Conservation (phyloP, 345 rosid genomes). For the Acer saccharum region DNA sequence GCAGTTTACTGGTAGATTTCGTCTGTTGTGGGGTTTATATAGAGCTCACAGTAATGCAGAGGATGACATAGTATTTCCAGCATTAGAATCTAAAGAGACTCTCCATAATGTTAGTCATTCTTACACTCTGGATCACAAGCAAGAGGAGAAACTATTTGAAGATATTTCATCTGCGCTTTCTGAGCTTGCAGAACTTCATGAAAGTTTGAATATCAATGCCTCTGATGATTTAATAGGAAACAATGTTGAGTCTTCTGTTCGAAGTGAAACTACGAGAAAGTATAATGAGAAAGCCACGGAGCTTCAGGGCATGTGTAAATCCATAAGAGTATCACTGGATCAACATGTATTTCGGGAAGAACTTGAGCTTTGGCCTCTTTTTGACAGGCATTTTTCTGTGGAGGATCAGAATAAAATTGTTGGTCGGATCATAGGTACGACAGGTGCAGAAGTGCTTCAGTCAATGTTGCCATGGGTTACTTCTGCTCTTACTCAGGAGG, state of each 20-base stretch:
- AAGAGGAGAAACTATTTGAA: too few species aligned
- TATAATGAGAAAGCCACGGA: conserved; percentile 53
- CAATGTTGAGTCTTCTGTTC: conserved; percentile 21
- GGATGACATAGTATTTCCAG: too few species aligned
- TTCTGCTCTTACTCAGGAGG: conserved; percentile 59
- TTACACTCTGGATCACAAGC: too few species aligned
- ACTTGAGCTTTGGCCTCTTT: conserved; percentile 67
- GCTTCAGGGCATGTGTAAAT: conserved; percentile 69
- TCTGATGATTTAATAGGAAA: conserved; percentile 25
- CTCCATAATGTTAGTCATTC: too few species aligned
- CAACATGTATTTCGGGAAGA: conserved; percentile 62
- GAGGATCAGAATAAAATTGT: conserved; percentile 63
- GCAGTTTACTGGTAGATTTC: too few species aligned
- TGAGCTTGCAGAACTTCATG: conserved; percentile 49
- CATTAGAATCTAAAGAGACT: too few species aligned
- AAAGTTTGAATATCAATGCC: conserved; percentile 22
- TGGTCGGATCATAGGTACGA: conserved; percentile 62
- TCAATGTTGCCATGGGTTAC: conserved; percentile 75
- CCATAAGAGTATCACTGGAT: conserved; percentile 57
- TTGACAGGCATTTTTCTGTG: conserved; percentile 60
- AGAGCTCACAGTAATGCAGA: too few species aligned
- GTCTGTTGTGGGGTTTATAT: too few species aligned
- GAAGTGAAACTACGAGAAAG: conserved; percentile 23
- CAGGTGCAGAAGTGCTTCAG: conserved; percentile 70
- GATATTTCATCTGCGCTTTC: conserved; percentile 37